Evolutionary conservation across 768 basidiomycete species (phyloP).

Genomic region (Suillus variegatus): DNA sequence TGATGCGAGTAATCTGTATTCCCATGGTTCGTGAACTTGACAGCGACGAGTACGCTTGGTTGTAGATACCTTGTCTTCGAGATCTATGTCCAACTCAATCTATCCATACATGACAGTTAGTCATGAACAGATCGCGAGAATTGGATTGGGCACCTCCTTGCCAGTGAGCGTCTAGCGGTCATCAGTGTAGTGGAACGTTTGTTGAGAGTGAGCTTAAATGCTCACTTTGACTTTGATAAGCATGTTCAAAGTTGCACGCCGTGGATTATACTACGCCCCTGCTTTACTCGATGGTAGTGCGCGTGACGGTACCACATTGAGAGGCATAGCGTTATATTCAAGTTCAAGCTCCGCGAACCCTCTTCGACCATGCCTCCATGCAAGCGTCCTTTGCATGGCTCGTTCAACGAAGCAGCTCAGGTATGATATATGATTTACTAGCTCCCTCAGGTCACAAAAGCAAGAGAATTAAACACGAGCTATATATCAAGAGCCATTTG

Average conservation of each 20-base stretch:
- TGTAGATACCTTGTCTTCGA: slow-evolving; percentile 74
- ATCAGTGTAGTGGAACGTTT: slow-evolving; percentile 7
- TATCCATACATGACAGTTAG: slow-evolving; percentile 25
- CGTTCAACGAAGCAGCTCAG: background rate
- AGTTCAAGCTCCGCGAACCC: background rate
- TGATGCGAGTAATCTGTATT: slow-evolving; percentile 83
- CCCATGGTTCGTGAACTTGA: slow-evolving; percentile 7
- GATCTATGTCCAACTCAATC: slow-evolving; percentile 97
- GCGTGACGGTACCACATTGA: no score
- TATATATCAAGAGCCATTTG: background rate
- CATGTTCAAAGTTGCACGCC: slow-evolving; percentile 44
- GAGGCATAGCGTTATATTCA: background rate
- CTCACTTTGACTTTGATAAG: slow-evolving; percentile 88
- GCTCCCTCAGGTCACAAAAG: background rate
- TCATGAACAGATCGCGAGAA: slow-evolving; percentile 8
- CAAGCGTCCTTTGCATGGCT: background rate
- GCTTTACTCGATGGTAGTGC: background rate
- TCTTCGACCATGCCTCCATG: background rate
- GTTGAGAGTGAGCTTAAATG: background rate
- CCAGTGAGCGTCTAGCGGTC: slow-evolving; percentile 83
- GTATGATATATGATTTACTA: background rate
- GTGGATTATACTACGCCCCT: background rate
- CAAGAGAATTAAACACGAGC: background rate
- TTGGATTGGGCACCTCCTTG: slow-evolving; percentile 73
- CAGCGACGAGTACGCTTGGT: background rate